These are phyloP conservation scores for Zanthoxylum bungeanum DNA, from an alignment of 345 rosid species.

Conservation along the genomic window DNA sequence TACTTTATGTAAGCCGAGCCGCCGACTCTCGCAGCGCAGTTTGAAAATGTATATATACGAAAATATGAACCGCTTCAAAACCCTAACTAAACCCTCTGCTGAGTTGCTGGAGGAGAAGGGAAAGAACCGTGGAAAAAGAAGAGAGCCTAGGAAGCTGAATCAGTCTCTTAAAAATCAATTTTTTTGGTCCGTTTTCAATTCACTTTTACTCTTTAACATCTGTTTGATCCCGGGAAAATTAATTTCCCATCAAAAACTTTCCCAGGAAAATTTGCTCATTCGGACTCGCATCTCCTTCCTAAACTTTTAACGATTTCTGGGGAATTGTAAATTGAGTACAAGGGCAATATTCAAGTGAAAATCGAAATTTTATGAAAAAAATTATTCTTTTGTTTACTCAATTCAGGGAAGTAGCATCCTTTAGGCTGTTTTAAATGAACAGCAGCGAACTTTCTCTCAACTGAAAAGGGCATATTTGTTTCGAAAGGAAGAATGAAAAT, in stretches of 20 bases:
- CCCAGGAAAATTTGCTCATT: neutral
- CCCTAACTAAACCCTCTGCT: conserved; percentile 17
- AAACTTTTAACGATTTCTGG: neutral
- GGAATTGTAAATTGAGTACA: neutral
- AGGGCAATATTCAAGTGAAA: neutral
- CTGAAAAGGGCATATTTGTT: neutral
- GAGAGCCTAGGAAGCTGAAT: neutral
- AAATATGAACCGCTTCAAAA: neutral
- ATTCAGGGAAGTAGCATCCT: neutral
- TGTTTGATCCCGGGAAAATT: neutral
- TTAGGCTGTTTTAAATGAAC: neutral
- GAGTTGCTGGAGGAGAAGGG: neutral
- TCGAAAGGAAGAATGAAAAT: neutral
- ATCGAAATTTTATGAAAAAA: neutral
- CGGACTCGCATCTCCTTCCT: neutral
- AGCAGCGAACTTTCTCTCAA: neutral
- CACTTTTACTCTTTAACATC: neutral
- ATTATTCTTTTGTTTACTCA: neutral
- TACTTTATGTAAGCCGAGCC: too few species aligned
- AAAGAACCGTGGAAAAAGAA: neutral
- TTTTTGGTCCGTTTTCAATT: neutral
- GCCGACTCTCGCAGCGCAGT: neutral
- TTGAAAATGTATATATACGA: neutral
- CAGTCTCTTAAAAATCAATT: neutral
- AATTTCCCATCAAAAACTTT: neutral